These are phyloP conservation scores for Luvunga scandens DNA, from an alignment of 345 rosid species.

Conservation along the genomic window DNA sequence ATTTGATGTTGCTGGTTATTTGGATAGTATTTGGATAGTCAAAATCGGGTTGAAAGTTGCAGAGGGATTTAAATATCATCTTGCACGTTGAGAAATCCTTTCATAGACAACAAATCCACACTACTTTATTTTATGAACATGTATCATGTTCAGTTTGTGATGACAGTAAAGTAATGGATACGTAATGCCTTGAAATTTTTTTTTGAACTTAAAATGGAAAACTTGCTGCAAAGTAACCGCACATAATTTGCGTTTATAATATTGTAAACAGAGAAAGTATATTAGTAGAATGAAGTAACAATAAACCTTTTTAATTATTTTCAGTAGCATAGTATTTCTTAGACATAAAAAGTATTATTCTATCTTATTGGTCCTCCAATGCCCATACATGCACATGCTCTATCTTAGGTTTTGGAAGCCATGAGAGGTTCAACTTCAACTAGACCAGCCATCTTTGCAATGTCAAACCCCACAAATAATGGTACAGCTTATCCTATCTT, in stretches of 20 bases:
- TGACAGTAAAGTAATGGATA: background rate
- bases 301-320: background rate
- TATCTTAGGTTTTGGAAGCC: conserved; percentile 84
- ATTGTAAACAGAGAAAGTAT: background rate
- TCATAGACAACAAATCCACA: background rate
- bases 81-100: background rate
- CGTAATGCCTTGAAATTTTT: background rate
- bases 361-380: conserved; percentile 4
- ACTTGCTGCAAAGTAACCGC: background rate
- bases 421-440: conserved; percentile 91
- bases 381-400: conserved; percentile 19
- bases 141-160: background rate
- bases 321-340: background rate
- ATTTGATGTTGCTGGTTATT: background rate
- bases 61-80: background rate
- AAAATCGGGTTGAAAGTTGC: background rate
- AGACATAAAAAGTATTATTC: background rate
- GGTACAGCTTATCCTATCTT: conserved; percentile 37
- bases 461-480: conserved; percentile 97
- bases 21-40: background rate
- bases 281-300: background rate
- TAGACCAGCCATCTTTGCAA: conserved; percentile 96
- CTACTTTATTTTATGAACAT: background rate
- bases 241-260: background rate
- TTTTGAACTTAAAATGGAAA: background rate